A percentile compares a stretch with the other conserved stretches of the same genome.
These are phyloP conservation scores for Arabidopsis suecica DNA, from an alignment of 345 rosid genomes.

Conservation along the genomic window DNA sequence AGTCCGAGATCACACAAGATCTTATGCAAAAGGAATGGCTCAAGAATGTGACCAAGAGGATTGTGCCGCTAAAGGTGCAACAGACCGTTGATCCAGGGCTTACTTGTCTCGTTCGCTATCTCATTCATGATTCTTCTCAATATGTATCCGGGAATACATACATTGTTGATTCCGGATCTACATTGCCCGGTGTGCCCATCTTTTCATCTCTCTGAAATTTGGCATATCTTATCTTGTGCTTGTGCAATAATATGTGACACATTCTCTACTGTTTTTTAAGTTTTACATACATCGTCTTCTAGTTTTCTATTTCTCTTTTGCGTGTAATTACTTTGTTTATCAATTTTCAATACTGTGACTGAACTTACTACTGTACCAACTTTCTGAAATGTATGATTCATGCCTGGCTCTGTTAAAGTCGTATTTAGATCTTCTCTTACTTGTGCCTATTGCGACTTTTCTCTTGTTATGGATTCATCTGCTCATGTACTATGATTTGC, in stretches of 20 bases:
- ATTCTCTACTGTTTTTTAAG: background rate
- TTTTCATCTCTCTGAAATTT: conserved; percentile 68
- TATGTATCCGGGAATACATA: conserved; percentile 23
- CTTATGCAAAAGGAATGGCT: conserved; percentile 69
- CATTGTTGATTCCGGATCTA: conserved; percentile 66
- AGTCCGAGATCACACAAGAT: conserved; percentile 65
- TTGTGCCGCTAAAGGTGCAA: conserved; percentile 44
- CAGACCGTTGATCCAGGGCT: background rate
- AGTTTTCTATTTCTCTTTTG: background rate
- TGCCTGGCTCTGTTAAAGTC: background rate
- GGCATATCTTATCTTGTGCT: conserved; percentile 1
- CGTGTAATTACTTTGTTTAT: background rate
- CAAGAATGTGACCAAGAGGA: conserved; percentile 45
- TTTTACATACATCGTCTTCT: conserved; percentile 15
- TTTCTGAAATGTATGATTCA: conserved; percentile 3
- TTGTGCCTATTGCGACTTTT: background rate
- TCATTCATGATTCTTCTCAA: background rate
- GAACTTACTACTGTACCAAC: background rate
- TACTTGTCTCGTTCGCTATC: background rate
- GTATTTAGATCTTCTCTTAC: background rate
- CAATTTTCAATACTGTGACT: background rate
- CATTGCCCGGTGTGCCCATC: conserved; percentile 68
- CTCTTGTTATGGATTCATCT: background rate
- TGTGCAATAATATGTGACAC: conserved; percentile 33
- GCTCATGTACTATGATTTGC: background rate